Conservation (phyloP, 2,329 filamentous ascomycete genomes). For the Calonectria henricotiae region DNA sequence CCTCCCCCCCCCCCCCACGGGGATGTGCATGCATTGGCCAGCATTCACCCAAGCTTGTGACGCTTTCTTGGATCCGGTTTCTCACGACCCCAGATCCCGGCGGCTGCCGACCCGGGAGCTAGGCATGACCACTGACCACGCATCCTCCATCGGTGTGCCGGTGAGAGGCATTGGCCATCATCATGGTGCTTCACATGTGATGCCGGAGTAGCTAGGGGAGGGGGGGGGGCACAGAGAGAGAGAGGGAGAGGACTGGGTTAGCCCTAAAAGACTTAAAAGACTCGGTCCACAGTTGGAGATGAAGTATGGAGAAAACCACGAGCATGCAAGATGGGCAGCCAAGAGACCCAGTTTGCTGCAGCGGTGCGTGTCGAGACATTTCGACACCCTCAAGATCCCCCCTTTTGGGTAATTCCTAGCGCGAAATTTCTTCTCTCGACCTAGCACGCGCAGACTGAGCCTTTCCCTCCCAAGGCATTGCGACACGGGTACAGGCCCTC, state of each 20-base stretch:
- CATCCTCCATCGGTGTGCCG: constrained; percentile 9
- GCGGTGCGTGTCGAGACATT: constrained; percentile 23
- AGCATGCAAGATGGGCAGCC: constrained; percentile 26
- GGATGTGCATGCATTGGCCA: constrained; percentile 31
- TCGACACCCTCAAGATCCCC: neutral
- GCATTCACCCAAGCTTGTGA: constrained; percentile 31
- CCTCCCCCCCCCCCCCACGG: constrained; percentile 13
- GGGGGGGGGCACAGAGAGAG: neutral
- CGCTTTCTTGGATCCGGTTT: constrained; percentile 46
- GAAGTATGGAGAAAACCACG: constrained; percentile 29
- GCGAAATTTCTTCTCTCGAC: constrained; percentile 30
- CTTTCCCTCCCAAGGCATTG: constrained; percentile 34
- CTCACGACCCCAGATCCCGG: constrained; percentile 42
- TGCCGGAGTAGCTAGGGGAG: constrained; percentile 7
- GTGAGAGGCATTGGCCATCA: constrained; percentile 11
- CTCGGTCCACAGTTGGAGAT: constrained; percentile 26
- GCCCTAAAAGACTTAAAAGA: constrained; percentile 9
- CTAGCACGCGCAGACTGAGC: constrained; percentile 10
- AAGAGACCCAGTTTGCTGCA: constrained; percentile 16
- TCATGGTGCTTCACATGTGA: constrained; percentile 34
- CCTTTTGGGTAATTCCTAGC: constrained; percentile 45
- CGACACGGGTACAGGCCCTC: constrained; percentile 19
- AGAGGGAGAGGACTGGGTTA: constrained; percentile 19
- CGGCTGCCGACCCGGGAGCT: constrained; percentile 29
- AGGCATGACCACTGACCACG: constrained; percentile 5